Evolutionary conservation across 371 early-diverging fungal genomes (phyloP).

Genomic region (Phascolomyces articulosus): DNA sequence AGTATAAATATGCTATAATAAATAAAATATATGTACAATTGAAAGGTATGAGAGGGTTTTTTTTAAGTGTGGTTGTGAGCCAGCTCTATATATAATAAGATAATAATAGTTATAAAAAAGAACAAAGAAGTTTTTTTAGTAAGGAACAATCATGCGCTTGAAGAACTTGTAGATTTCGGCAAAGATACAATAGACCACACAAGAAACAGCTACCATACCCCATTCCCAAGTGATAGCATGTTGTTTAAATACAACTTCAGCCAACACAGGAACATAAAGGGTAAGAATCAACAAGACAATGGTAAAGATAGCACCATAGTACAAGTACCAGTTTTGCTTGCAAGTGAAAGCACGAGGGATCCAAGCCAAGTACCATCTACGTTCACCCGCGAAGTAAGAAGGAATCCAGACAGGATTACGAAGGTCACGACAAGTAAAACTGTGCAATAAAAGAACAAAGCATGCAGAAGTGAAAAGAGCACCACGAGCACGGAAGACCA

Average conservation of each 20-base stretch:
- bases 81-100: no score
- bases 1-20: no score
- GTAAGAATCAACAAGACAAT: slow-evolving; percentile 57
- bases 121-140: no score
- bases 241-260: slow-evolving; percentile 72
- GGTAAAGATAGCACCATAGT: slow-evolving; percentile 56
- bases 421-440: slow-evolving; percentile 75
- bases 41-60: no score
- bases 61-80: no score
- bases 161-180: slow-evolving; percentile 60
- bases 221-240: slow-evolving; percentile 74
- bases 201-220: slow-evolving; percentile 66
- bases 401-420: slow-evolving; percentile 56
- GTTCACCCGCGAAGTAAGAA: slow-evolving; percentile 38
- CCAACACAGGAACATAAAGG: slow-evolving; percentile 74
- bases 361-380: slow-evolving; percentile 62
- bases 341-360: slow-evolving; percentile 37
- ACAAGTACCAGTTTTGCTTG: slow-evolving; percentile 62
- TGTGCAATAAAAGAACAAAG: slow-evolving; percentile 66
- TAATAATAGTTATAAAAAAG: no score
- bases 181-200: slow-evolving; percentile 59
- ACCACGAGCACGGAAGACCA: slow-evolving; percentile 78
- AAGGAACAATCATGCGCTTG: slow-evolving; percentile 29
- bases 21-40: no score
- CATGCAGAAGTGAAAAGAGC: slow-evolving; percentile 72